Evolutionary conservation across 345 rosid species (phyloP), one percentile per base, ranked within the genome.

Genomic region (Eucalyptus pauciflora): DNA sequence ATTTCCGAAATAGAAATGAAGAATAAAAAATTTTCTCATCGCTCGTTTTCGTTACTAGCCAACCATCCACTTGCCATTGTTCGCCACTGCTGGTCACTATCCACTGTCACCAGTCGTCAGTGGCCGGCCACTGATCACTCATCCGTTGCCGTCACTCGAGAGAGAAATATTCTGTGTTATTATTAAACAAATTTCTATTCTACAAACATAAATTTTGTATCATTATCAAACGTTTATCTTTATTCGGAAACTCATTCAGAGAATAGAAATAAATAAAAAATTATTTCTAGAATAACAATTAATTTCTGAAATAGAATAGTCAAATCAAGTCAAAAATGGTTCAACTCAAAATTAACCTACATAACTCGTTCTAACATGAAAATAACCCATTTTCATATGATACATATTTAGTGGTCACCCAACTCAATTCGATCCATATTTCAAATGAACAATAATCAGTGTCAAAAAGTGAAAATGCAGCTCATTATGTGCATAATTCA

Each of bases 161-260:
- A 52, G 10, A 52, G 56, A 52, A 52, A 7, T 18, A 18, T 52
- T 52, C 1, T 3, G 0, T 7, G 0, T 52, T 1, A 50, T 50
- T 15, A 50, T 50, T 1, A 52, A 18, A 52, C 1, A 8, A 18
- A 52, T 1, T 52, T 52, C 0, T 52, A 18, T 7, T 18, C 4
- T 0, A 2, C 2, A 0, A 7, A 52, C 1, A 18, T 0, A 7
- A 52, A 7, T 52, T 1, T 52, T 7, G 1, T 52, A 2, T 52
- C 10, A 7, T 18, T 52, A 20, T 0, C 0, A 20, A 52, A 52
- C 1, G 0, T 0, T 52, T 52, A 7, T 52, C 18, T 52, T 52
- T 52, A 0, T 0, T 52, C 0, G 0, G 2, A 52, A 20, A 52
- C 2, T 52, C 10, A 0, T 7, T 52, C 1, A 20, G 1, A 0